Percentiles rank a stretch among this genome's conserved stretches.
Evolutionary conservation across 2,329 filamentous ascomycete genomes (phyloP).

Genomic region (Hymenoscyphus linearis): DNA sequence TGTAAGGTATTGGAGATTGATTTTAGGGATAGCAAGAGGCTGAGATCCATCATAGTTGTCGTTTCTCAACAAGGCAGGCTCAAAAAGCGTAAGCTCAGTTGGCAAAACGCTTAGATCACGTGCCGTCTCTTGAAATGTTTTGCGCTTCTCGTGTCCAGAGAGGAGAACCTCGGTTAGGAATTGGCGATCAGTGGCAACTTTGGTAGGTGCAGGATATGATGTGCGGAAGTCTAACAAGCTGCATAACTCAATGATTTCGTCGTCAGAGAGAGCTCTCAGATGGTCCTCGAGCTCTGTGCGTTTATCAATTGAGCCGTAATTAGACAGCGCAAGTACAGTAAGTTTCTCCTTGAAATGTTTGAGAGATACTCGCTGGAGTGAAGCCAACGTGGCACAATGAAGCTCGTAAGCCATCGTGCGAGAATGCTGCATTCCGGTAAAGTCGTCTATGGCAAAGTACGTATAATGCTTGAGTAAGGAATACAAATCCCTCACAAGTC

Average conservation of each 20-base stretch:
- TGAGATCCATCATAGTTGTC: constrained; percentile 83
- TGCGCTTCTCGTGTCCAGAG: constrained; percentile 67
- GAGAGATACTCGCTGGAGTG: constrained; percentile 70
- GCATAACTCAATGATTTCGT: constrained; percentile 67
- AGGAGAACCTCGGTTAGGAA: constrained; percentile 69
- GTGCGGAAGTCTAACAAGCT: constrained; percentile 71
- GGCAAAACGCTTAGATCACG: constrained; percentile 71
- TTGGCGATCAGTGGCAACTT: constrained; percentile 56
- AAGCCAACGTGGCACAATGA: constrained; percentile 73
- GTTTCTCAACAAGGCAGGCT: constrained; percentile 70
- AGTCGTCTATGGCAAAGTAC: constrained; percentile 85
- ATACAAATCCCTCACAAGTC: constrained; percentile 74
- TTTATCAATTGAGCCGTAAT: constrained; percentile 82
- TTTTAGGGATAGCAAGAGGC: constrained; percentile 84
- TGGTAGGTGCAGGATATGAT: constrained; percentile 68
- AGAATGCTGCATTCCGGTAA: constrained; percentile 73
- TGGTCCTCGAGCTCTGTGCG: constrained; percentile 73
- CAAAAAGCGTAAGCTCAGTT: constrained; percentile 77
- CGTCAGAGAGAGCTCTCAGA: constrained; percentile 65
- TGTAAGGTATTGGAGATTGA: constrained; percentile 93
- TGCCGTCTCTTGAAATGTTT: constrained; percentile 76
- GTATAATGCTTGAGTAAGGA: constrained; percentile 80
- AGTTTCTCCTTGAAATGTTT: constrained; percentile 86
- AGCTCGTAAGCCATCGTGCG: constrained; percentile 69
- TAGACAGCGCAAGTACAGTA: constrained; percentile 85